Conservation (phyloP, 495 filamentous ascomycete species). For the Annulohypoxylon maeteangense region DNA sequence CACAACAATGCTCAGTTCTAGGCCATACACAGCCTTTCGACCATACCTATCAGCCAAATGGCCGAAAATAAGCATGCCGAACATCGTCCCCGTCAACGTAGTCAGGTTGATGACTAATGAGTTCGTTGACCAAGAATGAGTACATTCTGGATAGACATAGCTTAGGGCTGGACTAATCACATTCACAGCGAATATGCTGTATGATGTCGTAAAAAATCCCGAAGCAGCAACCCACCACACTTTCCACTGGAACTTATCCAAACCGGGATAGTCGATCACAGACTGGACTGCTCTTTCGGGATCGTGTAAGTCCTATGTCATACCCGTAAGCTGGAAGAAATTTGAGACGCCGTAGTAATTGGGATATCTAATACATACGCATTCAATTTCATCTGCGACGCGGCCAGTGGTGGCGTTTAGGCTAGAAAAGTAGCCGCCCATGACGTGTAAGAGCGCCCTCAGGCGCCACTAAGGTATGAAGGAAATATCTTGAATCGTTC, state of each 20-base stretch:
- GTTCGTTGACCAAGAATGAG: constrained; percentile 9
- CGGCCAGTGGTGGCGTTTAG: constrained; percentile 24
- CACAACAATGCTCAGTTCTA: constrained; percentile 69
- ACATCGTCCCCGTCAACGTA: constrained; percentile 66
- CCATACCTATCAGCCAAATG: constrained; percentile 69
- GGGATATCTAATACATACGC: constrained; percentile 6
- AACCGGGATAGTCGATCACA: constrained; percentile 43
- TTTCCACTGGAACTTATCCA: constrained; percentile 50
- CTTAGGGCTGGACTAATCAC: constrained; percentile 67
- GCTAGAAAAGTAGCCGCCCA: constrained; percentile 37
- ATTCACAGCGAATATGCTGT: constrained; percentile 72
- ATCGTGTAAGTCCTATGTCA: constrained; percentile 35
- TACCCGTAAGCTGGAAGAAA: not conserved
- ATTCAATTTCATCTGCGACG: constrained; percentile 37
- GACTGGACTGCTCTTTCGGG: constrained; percentile 37
- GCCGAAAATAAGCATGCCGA: constrained; percentile 73
- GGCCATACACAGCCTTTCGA: constrained; percentile 71
- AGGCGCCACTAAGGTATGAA: not conserved
- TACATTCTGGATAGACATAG: constrained; percentile 66
- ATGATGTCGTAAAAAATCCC: constrained; percentile 77
- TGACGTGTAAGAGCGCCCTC: not conserved
- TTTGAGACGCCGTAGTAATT: not conserved
- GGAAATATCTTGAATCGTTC: not conserved
- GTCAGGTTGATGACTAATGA: constrained; percentile 62
- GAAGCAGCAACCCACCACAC: constrained; percentile 66